phyloP scores from a whole-genome alignment of 2,329 filamentous ascomycete species.

The Chaetomiaceae sp. region DNA sequence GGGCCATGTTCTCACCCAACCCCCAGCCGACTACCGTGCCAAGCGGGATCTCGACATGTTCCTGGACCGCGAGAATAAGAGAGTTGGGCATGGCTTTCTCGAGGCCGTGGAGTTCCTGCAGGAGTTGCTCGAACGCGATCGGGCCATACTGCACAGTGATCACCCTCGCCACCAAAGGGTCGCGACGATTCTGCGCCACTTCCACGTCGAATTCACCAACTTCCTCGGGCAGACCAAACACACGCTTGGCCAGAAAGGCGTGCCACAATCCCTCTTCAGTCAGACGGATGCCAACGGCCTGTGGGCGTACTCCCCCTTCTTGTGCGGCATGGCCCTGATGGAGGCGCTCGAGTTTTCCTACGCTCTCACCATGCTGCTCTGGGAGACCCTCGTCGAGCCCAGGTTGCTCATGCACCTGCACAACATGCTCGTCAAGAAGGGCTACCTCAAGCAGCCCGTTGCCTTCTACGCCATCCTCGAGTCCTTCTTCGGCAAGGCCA shows the following conservation, averaged over 20 bases:
- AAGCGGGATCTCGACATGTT: constrained; percentile 42
- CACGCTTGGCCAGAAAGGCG: no score
- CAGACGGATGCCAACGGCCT: not conserved
- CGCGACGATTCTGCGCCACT: no score
- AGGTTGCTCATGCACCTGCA: not conserved
- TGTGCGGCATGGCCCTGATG: not conserved
- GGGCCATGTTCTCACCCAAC: constrained; percentile 35
- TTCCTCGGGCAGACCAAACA: no score
- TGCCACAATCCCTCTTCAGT: no score
- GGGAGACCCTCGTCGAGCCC: not conserved
- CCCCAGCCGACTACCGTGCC: constrained; percentile 35
- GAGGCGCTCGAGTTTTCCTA: not conserved
- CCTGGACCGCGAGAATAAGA: constrained; percentile 34
- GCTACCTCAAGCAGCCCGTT: not conserved
- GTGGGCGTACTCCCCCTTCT: not conserved
- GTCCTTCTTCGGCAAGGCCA: no score
- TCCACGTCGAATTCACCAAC: no score
- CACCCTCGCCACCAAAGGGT: no score
- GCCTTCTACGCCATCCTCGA: not conserved
- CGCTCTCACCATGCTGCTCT: not conserved
- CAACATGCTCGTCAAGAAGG: not conserved
- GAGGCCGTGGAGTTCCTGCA: no score
- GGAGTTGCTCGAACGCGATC: no score
- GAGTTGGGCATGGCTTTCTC: constrained; percentile 30
- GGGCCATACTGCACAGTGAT: no score